Percentiles rank a stretch among this genome's conserved stretches.
These are phyloP conservation scores for Sporormia fimetaria DNA, from an alignment of 495 filamentous ascomycete genomes.

Conservation along the genomic window DNA sequence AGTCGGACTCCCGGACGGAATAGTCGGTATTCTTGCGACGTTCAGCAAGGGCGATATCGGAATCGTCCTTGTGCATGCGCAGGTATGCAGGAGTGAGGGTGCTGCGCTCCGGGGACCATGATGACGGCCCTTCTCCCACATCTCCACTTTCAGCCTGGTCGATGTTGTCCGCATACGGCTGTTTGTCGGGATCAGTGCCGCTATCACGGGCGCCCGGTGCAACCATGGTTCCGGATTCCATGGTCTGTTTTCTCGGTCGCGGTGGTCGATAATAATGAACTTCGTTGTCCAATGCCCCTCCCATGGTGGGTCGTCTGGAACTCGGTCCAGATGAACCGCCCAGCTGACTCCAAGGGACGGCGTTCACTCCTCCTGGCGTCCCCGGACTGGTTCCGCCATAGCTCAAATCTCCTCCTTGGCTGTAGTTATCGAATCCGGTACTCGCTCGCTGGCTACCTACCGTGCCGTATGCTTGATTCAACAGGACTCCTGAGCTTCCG, in stretches of 20 bases:
- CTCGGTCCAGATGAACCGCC: constrained; percentile 31
- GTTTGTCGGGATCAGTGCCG: constrained; percentile 43
- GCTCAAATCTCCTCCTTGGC: constrained; percentile 32
- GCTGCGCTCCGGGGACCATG: constrained; percentile 42
- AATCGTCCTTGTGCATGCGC: constrained; percentile 39
- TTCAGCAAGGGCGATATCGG: constrained; percentile 38
- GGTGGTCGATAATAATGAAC: constrained; percentile 72
- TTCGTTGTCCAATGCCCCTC: constrained; percentile 17
- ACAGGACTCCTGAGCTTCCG: constrained; percentile 65
- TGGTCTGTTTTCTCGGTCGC: constrained; percentile 48
- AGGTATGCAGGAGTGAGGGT: constrained; percentile 34
- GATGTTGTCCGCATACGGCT: constrained; percentile 35
- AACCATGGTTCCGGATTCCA: constrained; percentile 39
- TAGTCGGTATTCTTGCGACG: constrained; percentile 62
- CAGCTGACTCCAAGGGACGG: constrained; percentile 35
- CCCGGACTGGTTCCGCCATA: constrained; percentile 52
- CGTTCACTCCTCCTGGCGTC: constrained; percentile 6
- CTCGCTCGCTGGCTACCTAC: constrained; percentile 20
- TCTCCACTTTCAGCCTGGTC: constrained; percentile 33
- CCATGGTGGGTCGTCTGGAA: constrained; percentile 25
- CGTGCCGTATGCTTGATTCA: constrained; percentile 40
- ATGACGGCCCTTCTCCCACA: constrained; percentile 40
- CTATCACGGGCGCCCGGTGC: constrained; percentile 39
- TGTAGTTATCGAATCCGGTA: constrained; percentile 27
- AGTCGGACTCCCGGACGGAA: constrained; percentile 83